phyloP scores from a whole-genome alignment of 331 rosid genomes.

The Saraca asoca region DNA sequence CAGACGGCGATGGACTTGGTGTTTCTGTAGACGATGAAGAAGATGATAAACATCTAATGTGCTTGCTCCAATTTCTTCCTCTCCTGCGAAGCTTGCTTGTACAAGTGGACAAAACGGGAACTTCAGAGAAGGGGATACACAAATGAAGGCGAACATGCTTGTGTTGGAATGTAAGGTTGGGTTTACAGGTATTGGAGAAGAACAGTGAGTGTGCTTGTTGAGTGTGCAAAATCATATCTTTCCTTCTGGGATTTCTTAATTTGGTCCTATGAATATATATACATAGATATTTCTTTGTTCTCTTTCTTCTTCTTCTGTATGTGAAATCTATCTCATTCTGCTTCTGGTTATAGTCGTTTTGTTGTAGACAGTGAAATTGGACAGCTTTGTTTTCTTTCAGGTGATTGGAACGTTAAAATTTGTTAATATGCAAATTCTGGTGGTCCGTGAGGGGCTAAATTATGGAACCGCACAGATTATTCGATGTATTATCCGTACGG shows the following conservation, averaged over 20 bases:
- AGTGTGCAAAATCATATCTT: slow-evolving; percentile 36
- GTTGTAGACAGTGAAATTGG: slow-evolving; percentile 14
- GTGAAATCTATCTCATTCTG: slow-evolving; percentile 4
- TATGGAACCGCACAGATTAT: slow-evolving; percentile 9
- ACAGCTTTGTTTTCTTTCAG: no score
- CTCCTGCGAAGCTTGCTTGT: slow-evolving; percentile 24
- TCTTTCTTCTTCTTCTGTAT: not conserved
- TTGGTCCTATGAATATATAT: slow-evolving; percentile 23
- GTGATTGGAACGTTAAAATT: no score
- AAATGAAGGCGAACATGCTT: slow-evolving; percentile 18
- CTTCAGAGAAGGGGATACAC: slow-evolving; percentile 27
- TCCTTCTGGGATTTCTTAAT: slow-evolving; percentile 27
- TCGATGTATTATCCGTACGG: slow-evolving; percentile 30
- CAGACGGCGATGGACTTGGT: slow-evolving; percentile 37
- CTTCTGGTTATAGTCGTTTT: slow-evolving; percentile 1
- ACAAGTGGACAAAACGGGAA: slow-evolving; percentile 28
- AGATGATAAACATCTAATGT: not conserved
- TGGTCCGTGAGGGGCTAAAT: no score
- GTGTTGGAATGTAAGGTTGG: slow-evolving; percentile 27
- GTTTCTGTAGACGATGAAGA: slow-evolving; percentile 31
- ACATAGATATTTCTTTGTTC: slow-evolving; percentile 22
- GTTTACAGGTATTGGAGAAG: slow-evolving; percentile 24
- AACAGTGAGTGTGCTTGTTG: slow-evolving; percentile 33
- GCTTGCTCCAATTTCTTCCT: slow-evolving; percentile 30
- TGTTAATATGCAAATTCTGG: no score